Conservation (phyloP, 2,329 filamentous ascomycete genomes). For the Cylindrodendrum hubeiense region DNA sequence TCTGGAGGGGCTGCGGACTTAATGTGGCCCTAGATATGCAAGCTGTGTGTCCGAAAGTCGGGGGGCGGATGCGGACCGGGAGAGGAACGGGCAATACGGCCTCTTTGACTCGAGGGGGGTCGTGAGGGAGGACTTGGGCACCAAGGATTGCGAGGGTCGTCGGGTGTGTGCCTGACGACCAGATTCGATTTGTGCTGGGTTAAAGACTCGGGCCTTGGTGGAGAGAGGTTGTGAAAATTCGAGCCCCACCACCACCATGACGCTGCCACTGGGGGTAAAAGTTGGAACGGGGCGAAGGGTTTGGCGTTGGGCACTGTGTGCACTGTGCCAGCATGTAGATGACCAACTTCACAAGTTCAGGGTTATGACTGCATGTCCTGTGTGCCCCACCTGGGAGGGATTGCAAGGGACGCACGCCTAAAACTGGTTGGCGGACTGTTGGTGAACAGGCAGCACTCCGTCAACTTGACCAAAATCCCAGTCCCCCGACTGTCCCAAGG, state of each 20-base stretch:
- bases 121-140: conserved; percentile 39
- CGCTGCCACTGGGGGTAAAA: conserved; percentile 39
- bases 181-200: conserved; percentile 39
- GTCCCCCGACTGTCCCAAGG: not conserved
- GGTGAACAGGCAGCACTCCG: conserved; percentile 15
- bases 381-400: not conserved
- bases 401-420: not conserved
- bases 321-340: conserved; percentile 13
- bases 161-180: conserved; percentile 39
- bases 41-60: conserved; percentile 17
- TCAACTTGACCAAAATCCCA: no score
- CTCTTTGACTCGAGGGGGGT: conserved; percentile 11
- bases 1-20: conserved; percentile 32
- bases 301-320: conserved; percentile 4
- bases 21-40: conserved; percentile 29
- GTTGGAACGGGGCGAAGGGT: conserved; percentile 39
- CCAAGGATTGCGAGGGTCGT: conserved; percentile 35
- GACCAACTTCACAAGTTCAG: not conserved
- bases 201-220: conserved; percentile 37
- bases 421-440: not conserved
- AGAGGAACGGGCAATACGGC: conserved; percentile 16
- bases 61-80: conserved; percentile 16
- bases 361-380: not conserved
- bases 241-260: conserved; percentile 54
- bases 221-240: conserved; percentile 54